Evolutionary conservation across 2,329 filamentous ascomycete genomes (phyloP).

Genomic region (Dactylellina parvicollis): DNA sequence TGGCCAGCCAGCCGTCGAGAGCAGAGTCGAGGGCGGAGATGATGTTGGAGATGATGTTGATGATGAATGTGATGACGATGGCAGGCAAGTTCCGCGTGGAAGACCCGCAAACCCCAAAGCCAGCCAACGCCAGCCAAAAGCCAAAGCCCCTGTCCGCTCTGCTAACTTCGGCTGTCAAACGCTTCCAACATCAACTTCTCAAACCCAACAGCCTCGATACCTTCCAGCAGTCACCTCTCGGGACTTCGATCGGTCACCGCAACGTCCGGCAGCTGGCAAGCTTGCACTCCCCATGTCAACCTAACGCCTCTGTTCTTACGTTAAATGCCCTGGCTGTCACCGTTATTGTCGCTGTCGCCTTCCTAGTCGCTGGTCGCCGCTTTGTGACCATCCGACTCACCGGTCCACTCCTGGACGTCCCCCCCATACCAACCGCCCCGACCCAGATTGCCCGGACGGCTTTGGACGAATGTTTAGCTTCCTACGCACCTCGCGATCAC

Average conservation of each 20-base stretch:
- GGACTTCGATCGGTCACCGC: neutral
- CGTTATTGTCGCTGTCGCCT: slow-evolving; percentile 2
- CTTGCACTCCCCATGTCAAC: slow-evolving; percentile 15
- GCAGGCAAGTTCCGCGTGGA: slow-evolving; percentile 50
- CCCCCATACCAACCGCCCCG: neutral
- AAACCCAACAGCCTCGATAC: neutral
- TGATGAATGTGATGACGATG: slow-evolving; percentile 32
- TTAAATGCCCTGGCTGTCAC: slow-evolving; percentile 38
- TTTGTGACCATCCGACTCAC: slow-evolving; percentile 6
- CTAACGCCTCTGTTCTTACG: neutral
- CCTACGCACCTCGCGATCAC: slow-evolving; percentile 47
- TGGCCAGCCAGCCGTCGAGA: slow-evolving; percentile 12
- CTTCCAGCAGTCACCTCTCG: neutral
- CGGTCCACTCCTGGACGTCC: slow-evolving; percentile 30
- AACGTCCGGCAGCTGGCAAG: neutral
- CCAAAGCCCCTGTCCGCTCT: slow-evolving; percentile 2
- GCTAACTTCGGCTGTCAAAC: slow-evolving; percentile 37
- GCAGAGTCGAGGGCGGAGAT: neutral
- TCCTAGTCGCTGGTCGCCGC: slow-evolving; percentile 7
- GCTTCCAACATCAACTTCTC: slow-evolving; percentile 28
- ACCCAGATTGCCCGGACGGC: slow-evolving; percentile 3
- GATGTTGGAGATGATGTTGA: slow-evolving; percentile 5
- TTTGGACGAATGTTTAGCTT: slow-evolving; percentile 52
- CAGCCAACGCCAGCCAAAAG: neutral
- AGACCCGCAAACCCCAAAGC: slow-evolving; percentile 3